Percentiles rank a stretch among this genome's conserved stretches.
These are phyloP conservation scores for Cinnamomum chago DNA, from an alignment of 164 flowering plant genomes.

Conservation along the genomic window DNA sequence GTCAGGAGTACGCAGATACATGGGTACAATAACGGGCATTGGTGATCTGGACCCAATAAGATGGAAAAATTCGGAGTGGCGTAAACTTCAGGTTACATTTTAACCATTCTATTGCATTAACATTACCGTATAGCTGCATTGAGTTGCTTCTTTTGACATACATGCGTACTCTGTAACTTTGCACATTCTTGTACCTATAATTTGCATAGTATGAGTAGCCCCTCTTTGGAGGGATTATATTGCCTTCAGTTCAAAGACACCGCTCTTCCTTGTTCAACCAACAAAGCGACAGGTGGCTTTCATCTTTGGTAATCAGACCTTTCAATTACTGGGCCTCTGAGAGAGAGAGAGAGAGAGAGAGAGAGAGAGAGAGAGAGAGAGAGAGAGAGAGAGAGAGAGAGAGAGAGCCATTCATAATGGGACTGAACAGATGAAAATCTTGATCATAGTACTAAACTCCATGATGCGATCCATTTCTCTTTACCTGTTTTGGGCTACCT, in stretches of 20 bases:
- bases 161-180: neutral
- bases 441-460: too few species aligned
- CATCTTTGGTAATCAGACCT: too few species aligned
- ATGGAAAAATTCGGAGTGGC: constrained; percentile 95
- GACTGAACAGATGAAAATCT: too few species aligned
- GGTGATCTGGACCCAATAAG: constrained; percentile 81
- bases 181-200: too few species aligned
- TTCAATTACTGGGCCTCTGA: neutral
- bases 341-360: too few species aligned
- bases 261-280: too few species aligned
- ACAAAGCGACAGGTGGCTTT: too few species aligned
- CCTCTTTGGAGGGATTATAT: too few species aligned
- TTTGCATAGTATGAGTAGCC: too few species aligned
- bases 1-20: constrained; percentile 84
- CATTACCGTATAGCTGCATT: neutral
- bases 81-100: constrained; percentile 77
- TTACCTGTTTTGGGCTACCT: neutral
- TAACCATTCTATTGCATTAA: neutral
- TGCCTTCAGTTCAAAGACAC: too few species aligned
- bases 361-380: too few species aligned
- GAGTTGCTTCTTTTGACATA: neutral
- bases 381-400: constrained; percentile 7
- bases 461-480: neutral
- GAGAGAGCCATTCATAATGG: neutral
- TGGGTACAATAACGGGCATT: constrained; percentile 90